These are phyloP conservation scores for Xerocomellus amylosporus DNA, from an alignment of 768 basidiomycete genomes.

Conservation along the genomic window DNA sequence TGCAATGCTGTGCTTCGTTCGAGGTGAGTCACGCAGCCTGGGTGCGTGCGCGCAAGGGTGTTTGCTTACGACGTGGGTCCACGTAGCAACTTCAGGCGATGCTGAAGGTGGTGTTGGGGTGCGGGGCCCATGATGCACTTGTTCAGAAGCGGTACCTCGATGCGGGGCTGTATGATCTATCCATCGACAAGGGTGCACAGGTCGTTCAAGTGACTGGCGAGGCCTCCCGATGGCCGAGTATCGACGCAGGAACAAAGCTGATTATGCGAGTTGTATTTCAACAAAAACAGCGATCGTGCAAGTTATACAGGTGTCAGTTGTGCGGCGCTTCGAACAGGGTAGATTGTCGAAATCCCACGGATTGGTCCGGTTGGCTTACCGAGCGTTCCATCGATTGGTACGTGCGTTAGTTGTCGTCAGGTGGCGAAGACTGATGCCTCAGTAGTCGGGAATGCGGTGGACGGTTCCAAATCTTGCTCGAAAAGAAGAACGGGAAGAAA, in stretches of 20 bases:
- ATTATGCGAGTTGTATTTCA: slow-evolving; percentile 26
- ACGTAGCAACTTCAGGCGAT: slow-evolving; percentile 24
- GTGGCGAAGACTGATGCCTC: background rate
- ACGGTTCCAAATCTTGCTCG: slow-evolving; percentile 24
- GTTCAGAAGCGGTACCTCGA: slow-evolving; percentile 27
- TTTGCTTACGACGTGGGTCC: background rate
- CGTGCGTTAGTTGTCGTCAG: background rate
- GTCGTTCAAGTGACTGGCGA: slow-evolving; percentile 23
- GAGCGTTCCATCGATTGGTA: slow-evolving; percentile 26
- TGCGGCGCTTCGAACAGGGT: slow-evolving; percentile 21
- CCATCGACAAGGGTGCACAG: slow-evolving; percentile 23
- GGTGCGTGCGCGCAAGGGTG: background rate
- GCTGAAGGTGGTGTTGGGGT: slow-evolving; percentile 14
- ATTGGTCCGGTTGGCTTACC: slow-evolving; percentile 23
- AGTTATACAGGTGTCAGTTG: slow-evolving; percentile 16
- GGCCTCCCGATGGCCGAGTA: slow-evolving; percentile 21
- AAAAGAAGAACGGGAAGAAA: slow-evolving; percentile 16
- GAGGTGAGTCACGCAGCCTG: slow-evolving; percentile 11
- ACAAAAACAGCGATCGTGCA: slow-evolving; percentile 12
- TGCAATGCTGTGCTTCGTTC: slow-evolving; percentile 27
- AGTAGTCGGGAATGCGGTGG: slow-evolving; percentile 19
- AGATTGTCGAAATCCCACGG: slow-evolving; percentile 4
- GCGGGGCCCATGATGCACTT: slow-evolving; percentile 17
- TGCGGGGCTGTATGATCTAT: slow-evolving; percentile 20
- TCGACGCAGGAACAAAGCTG: slow-evolving; percentile 25